Percentiles rank a stretch among this genome's conserved stretches.
Evolutionary conservation across 148 eudicot genomes (phyloP).

Genomic region (Tetragonia tetragonoides): DNA sequence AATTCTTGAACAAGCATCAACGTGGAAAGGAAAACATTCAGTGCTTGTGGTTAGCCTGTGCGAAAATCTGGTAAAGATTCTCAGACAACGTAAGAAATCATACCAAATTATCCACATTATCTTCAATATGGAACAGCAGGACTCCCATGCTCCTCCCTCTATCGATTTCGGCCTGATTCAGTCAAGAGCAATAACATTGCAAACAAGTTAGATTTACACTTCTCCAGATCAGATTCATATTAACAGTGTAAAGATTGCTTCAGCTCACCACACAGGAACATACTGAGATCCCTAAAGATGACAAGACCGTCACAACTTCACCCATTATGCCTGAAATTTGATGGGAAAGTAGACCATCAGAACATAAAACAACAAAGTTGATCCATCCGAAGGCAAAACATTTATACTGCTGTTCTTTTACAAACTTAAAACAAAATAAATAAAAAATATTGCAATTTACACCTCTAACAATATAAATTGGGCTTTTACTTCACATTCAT

Average conservation of each 20-base stretch:
- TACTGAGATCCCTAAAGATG: slow-evolving; percentile 62
- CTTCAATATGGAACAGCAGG: slow-evolving; percentile 85
- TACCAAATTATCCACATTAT: slow-evolving; percentile 72
- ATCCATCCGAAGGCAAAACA: neutral
- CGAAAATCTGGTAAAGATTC: neutral
- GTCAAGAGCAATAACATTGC: neutral
- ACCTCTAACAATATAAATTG: neutral
- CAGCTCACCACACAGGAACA: slow-evolving; percentile 87
- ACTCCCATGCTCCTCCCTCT: slow-evolving; percentile 70
- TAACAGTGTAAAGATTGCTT: neutral
- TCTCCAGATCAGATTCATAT: neutral
- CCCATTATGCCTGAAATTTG: slow-evolving; percentile 69
- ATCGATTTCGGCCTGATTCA: slow-evolving; percentile 74
- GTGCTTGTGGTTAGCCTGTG: neutral
- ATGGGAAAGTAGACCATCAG: neutral
- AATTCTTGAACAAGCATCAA: slow-evolving; percentile 65
- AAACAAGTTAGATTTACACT: neutral
- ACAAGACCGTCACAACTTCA: slow-evolving; percentile 63
- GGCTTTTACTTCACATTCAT: neutral
- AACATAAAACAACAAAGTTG: neutral
- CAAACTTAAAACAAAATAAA: neutral
- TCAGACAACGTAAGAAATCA: neutral
- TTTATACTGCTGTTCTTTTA: no score
- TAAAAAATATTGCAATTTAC: no score
- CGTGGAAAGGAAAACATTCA: slow-evolving; percentile 32